Evolutionary conservation across 768 basidiomycete genomes (phyloP).

Genomic region (Calvatia gigantea): DNA sequence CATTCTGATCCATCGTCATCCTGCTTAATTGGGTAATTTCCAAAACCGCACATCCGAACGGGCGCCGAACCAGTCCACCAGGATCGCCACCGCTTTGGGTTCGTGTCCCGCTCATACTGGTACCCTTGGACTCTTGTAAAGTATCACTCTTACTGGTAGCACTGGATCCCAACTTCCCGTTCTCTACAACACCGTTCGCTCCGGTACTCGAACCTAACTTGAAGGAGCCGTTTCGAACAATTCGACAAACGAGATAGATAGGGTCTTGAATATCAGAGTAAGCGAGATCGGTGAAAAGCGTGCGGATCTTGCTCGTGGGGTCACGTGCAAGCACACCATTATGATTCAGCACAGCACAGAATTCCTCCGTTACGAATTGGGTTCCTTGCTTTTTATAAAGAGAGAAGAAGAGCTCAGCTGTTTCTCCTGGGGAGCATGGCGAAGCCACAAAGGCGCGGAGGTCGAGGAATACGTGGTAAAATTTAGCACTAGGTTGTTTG

Average conservation of each 20-base stretch:
- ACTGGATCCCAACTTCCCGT: slow-evolving; percentile 56
- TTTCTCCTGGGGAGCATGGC: slow-evolving; percentile 87
- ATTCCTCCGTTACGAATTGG: slow-evolving; percentile 93
- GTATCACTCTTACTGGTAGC: slow-evolving; percentile 36
- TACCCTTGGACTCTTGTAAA: slow-evolving; percentile 20
- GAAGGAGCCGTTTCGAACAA: slow-evolving; percentile 83
- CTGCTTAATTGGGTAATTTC: slow-evolving; percentile 75
- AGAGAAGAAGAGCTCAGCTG: slow-evolving; percentile 90
- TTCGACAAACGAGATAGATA: slow-evolving; percentile 85
- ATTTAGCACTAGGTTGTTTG: slow-evolving; percentile 55
- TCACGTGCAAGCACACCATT: slow-evolving; percentile 86
- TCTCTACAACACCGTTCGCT: slow-evolving; percentile 25
- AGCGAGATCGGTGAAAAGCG: slow-evolving; percentile 88
- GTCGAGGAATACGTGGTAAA: slow-evolving; percentile 90
- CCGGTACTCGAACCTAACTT: slow-evolving; percentile 65
- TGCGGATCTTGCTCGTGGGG: slow-evolving; percentile 71
- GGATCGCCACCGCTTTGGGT: slow-evolving; percentile 14
- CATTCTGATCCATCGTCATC: slow-evolving; percentile 60
- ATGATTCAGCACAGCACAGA: slow-evolving; percentile 84
- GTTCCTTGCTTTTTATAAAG: slow-evolving; percentile 82
- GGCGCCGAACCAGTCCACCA: slow-evolving; percentile 65
- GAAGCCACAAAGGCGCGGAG: slow-evolving; percentile 90
- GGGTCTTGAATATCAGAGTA: slow-evolving; percentile 82
- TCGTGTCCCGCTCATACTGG: slow-evolving; percentile 14
- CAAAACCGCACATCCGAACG: slow-evolving; percentile 94